phyloP scores from a whole-genome alignment of 495 filamentous ascomycete species.

The Penicillium egyptiacum region DNA sequence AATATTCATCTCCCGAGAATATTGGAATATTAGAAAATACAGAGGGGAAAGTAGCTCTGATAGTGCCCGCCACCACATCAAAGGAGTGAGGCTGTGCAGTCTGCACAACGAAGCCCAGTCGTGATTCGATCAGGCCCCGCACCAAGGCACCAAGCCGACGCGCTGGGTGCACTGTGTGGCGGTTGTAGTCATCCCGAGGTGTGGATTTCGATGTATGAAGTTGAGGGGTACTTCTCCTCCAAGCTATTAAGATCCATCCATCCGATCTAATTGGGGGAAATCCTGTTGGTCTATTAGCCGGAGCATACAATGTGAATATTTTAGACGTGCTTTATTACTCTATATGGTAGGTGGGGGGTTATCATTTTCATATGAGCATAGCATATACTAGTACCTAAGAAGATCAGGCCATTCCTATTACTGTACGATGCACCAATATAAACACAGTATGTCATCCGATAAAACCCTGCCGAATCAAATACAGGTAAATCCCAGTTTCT shows the following conservation, averaged over 20 bases:
- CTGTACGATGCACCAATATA: neutral
- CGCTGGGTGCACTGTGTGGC: slow-evolving; percentile 26
- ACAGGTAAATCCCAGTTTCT: neutral
- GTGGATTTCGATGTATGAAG: neutral
- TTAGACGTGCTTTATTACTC: slow-evolving; percentile 11
- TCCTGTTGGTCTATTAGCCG: slow-evolving; percentile 11
- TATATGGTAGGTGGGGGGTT: slow-evolving; percentile 8
- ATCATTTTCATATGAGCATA: neutral
- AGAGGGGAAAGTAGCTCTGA: slow-evolving; percentile 7
- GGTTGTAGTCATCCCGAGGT: slow-evolving; percentile 10
- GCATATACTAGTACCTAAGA: neutral
- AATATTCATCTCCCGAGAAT: neutral
- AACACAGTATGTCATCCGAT: neutral
- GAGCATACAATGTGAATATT: neutral
- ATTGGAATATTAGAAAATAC: neutral
- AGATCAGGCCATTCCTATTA: neutral
- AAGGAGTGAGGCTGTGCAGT: slow-evolving; percentile 28
- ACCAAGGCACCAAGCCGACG: slow-evolving; percentile 23
- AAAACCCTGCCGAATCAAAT: neutral
- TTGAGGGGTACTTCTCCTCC: neutral
- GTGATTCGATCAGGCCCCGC: slow-evolving; percentile 31
- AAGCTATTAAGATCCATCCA: neutral
- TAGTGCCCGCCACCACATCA: slow-evolving; percentile 17
- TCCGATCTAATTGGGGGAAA: neutral
- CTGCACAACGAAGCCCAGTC: slow-evolving; percentile 1